These are phyloP conservation scores for Fibroporia radiculosa DNA, from an alignment of 768 basidiomycete genomes.

Conservation along the genomic window DNA sequence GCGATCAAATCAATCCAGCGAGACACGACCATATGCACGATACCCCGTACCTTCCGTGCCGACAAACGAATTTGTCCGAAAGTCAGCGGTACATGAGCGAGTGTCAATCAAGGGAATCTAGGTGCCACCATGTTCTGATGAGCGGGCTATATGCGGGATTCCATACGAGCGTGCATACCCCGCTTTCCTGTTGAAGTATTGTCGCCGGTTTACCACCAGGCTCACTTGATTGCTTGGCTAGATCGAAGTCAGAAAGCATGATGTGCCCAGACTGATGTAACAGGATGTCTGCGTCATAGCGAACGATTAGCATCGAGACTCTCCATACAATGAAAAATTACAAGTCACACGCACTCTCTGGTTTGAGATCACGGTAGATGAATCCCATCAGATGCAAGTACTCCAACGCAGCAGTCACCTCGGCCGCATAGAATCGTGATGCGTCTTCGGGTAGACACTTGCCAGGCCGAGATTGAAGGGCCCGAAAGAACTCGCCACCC, in stretches of 20 bases:
- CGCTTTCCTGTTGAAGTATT: slow-evolving; percentile 83
- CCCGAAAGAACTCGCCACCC: slow-evolving; percentile 99
- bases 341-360: slow-evolving; percentile 74
- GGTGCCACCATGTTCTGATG: slow-evolving; percentile 9
- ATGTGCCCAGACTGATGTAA: slow-evolving; percentile 98
- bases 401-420: slow-evolving; percentile 95
- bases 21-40: not conserved
- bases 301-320: slow-evolving; percentile 6
- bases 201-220: slow-evolving; percentile 80
- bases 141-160: slow-evolving; percentile 6
- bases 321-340: not conserved
- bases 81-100: slow-evolving; percentile 93
- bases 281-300: slow-evolving; percentile 68
- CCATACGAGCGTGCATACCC: slow-evolving; percentile 45
- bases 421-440: slow-evolving; percentile 95
- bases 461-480: slow-evolving; percentile 91
- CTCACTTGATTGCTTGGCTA: slow-evolving; percentile 91
- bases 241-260: slow-evolving; percentile 98
- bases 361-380: slow-evolving; percentile 98
- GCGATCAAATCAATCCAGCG: slow-evolving; percentile 17
- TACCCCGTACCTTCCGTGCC: slow-evolving; percentile 84
- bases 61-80: slow-evolving; percentile 98
- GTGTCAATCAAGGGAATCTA: slow-evolving; percentile 94
- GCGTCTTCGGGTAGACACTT: slow-evolving; percentile 95
- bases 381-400: slow-evolving; percentile 99